Percentiles rank a stretch among this genome's conserved stretches.
phyloP scores from a whole-genome alignment of 2,329 filamentous ascomycete species.

The Nothophoma quercina region DNA sequence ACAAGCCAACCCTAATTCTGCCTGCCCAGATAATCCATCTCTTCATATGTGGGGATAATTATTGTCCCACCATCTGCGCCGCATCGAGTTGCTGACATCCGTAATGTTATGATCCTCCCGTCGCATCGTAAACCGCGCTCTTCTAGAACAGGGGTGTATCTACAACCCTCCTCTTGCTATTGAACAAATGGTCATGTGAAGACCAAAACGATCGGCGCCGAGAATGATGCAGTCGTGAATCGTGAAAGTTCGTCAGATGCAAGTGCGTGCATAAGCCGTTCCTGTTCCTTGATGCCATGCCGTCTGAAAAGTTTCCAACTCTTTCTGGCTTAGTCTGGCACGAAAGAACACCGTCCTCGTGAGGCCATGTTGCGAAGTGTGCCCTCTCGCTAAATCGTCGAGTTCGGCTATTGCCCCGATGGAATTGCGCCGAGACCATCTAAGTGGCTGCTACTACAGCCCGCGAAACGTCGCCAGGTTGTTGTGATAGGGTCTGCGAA shows the following conservation, averaged over 20 bases:
- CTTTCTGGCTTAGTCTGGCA: conserved; percentile 7
- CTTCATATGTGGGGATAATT: not conserved
- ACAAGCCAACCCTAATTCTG: not conserved
- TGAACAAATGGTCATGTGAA: conserved; percentile 1
- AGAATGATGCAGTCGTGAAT: conserved; percentile 21
- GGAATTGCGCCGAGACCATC: conserved; percentile 11
- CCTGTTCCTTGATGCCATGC: conserved; percentile 12
- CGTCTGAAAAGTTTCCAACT: conserved; percentile 7
- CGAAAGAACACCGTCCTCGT: conserved; percentile 8
- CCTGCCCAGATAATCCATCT: not conserved
- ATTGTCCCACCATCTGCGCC: not conserved
- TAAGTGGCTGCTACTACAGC: conserved; percentile 11
- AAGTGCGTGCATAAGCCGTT: conserved; percentile 16
- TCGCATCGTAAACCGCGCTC: not conserved
- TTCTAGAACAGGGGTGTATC: not conserved
- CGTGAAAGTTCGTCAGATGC: conserved; percentile 21
- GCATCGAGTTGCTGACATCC: not conserved
- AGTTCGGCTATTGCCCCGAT: conserved; percentile 9
- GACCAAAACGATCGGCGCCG: conserved; percentile 15
- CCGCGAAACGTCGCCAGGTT: conserved; percentile 4
- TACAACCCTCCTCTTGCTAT: conserved; percentile 7
- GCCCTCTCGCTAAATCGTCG: conserved; percentile 9
- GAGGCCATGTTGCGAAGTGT: conserved; percentile 3
- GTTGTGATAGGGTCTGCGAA: conserved; percentile 4
- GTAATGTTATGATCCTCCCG: not conserved